Evolutionary conservation across 2,329 filamentous ascomycete species (phyloP).

Genomic region (Ascochyta fabae): DNA sequence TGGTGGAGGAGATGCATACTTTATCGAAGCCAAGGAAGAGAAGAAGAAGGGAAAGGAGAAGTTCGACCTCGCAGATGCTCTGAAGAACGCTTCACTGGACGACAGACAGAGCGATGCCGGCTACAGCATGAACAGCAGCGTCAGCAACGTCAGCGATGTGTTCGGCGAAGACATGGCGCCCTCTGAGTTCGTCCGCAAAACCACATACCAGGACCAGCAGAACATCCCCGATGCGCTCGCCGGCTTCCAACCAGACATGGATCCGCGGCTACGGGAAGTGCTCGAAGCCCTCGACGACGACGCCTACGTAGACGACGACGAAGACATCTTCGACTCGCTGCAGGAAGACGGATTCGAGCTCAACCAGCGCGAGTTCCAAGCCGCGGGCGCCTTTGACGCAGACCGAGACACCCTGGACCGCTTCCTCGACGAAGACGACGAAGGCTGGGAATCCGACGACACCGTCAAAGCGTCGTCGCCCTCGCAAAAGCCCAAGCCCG

Average conservation of each 20-base stretch:
- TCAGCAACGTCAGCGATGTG: conserved; percentile 57
- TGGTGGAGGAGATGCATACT: conserved; percentile 73
- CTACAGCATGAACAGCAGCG: conserved; percentile 52
- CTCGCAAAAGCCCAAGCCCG: conserved; percentile 47
- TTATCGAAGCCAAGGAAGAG: conserved; percentile 74
- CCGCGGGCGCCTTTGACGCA: conserved; percentile 52
- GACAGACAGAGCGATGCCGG: conserved; percentile 51
- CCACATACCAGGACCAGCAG: conserved; percentile 91
- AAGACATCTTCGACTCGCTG: conserved; percentile 82
- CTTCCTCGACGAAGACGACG: conserved; percentile 65
- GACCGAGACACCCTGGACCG: conserved; percentile 51
- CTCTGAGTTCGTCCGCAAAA: conserved; percentile 76
- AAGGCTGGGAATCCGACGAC: conserved; percentile 93
- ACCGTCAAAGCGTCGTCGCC: conserved; percentile 72
- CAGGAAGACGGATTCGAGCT: conserved; percentile 74
- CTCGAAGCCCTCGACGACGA: conserved; percentile 95
- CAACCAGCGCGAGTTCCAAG: conserved; percentile 80
- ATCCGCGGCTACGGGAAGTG: conserved; percentile 86
- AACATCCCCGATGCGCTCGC: conserved; percentile 88
- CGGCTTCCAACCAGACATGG: conserved; percentile 98
- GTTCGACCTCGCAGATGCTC: conserved; percentile 79
- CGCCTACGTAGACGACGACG: conserved; percentile 83
- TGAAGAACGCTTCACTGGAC: conserved; percentile 61
- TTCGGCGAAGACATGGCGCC: conserved; percentile 78
- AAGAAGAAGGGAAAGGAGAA: conserved; percentile 75